Evolutionary conservation across 164 flowering plant genomes (phyloP).

Genomic region (Stephania japonica): DNA sequence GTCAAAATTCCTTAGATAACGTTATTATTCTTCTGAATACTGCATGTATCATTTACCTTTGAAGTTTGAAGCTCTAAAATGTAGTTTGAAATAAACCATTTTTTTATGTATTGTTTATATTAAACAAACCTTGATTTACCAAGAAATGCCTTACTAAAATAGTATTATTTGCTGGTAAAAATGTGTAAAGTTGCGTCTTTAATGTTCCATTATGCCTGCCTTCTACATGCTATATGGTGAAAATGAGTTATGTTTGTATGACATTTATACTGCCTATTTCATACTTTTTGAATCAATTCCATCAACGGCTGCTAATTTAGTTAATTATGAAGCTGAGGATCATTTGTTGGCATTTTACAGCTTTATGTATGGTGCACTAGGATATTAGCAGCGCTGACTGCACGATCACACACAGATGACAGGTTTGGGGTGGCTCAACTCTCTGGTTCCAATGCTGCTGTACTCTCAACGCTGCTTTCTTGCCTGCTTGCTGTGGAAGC

Average conservation of each 20-base stretch:
- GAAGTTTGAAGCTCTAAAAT: background rate
- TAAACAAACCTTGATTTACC: background rate
- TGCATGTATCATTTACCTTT: background rate
- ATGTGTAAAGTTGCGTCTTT: background rate
- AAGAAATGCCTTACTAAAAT: background rate
- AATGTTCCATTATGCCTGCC: background rate
- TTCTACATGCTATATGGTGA: background rate
- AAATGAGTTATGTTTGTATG: background rate
- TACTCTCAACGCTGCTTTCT: conserved; percentile 63
- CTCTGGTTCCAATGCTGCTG: conserved; percentile 74
- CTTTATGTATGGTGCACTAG: conserved; percentile 76
- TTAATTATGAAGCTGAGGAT: conserved; percentile 5
- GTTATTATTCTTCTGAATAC: background rate
- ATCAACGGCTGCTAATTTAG: background rate
- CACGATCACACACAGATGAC: conserved; percentile 71
- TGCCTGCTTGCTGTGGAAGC: conserved; percentile 79
- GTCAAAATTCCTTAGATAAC: background rate
- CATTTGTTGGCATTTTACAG: conserved; percentile 33
- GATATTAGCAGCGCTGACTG: conserved; percentile 57
- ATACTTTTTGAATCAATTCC: background rate
- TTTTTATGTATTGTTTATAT: background rate
- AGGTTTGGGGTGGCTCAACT: conserved; percentile 89
- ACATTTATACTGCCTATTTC: background rate
- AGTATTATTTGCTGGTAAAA: background rate
- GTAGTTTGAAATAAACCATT: background rate